Percentiles rank a stretch among this genome's conserved stretches.
Evolutionary conservation across 1,284 basidiomycete genomes (phyloP).

Genomic region (Ustilago vetiveriae): DNA sequence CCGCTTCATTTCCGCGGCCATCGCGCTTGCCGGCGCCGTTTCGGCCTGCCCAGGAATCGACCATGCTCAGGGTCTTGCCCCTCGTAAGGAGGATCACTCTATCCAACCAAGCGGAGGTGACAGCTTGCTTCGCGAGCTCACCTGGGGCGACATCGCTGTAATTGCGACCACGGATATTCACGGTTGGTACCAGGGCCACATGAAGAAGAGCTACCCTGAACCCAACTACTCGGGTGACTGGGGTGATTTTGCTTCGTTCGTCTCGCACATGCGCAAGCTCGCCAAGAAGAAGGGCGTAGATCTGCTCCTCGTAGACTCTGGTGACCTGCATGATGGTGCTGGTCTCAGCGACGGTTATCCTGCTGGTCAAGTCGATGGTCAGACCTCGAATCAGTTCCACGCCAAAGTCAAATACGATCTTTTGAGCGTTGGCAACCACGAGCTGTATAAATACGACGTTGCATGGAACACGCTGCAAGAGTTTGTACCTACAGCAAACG

Average conservation of each 20-base stretch:
- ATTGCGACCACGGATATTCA: constrained; percentile 85
- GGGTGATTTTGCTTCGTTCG: constrained; percentile 65
- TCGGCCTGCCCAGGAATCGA: constrained; percentile 33
- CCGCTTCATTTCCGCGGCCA: constrained; percentile 4
- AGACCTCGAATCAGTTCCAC: constrained; percentile 69
- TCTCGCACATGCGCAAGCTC: constrained; percentile 55
- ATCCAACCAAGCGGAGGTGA: constrained; percentile 18
- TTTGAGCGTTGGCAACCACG: constrained; percentile 87
- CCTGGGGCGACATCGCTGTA: constrained; percentile 81
- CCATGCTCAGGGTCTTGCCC: constrained; percentile 33
- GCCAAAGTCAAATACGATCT: constrained; percentile 80
- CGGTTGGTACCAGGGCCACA: constrained; percentile 68
- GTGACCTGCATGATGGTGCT: constrained; percentile 62
- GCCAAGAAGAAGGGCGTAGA: constrained; percentile 59
- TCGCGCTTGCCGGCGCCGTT: constrained; percentile 10
- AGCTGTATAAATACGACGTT: constrained; percentile 81
- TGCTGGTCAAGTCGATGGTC: constrained; percentile 47
- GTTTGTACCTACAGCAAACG: constrained; percentile 72
- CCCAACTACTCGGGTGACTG: constrained; percentile 63
- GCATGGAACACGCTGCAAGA: constrained; percentile 81
- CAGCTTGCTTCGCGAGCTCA: constrained; percentile 69
- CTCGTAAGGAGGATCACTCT: constrained; percentile 9
- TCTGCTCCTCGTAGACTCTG: constrained; percentile 63
- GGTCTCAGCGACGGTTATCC: constrained; percentile 62
- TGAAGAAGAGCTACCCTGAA: constrained; percentile 61